A percentile compares a stretch with the other conserved stretches of the same genome.
Conservation (phyloP, 495 filamentous ascomycete genomes). For the Penicillium paxilli region DNA sequence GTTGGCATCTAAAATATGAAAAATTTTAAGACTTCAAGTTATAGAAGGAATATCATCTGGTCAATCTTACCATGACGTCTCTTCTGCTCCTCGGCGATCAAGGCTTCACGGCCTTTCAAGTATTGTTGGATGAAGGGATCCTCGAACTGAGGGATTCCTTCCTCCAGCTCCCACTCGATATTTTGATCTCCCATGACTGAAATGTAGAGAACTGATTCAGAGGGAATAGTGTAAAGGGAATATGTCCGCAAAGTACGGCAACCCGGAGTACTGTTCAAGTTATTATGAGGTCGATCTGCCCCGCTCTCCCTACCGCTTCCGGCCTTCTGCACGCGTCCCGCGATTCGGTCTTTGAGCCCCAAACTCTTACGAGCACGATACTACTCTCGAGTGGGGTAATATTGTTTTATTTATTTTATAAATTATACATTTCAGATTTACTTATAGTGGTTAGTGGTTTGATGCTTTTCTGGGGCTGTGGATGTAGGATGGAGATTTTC, state of each 20-base stretch:
- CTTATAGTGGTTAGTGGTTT: too few species aligned
- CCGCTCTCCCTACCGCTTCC: constrained; percentile 9
- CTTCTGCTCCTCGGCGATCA: constrained; percentile 78
- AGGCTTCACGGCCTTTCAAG: constrained; percentile 68
- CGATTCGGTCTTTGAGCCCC: neutral
- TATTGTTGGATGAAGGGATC: constrained; percentile 82
- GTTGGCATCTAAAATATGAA: constrained; percentile 35
- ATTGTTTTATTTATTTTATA: too few species aligned
- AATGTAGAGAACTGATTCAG: neutral
- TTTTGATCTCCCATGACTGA: constrained; percentile 27
- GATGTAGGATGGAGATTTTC: too few species aligned
- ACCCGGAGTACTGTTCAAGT: neutral
- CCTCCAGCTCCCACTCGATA: constrained; percentile 47
- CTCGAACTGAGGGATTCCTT: constrained; percentile 51
- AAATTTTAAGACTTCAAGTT: neutral
- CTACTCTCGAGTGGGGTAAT: neutral
- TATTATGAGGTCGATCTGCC: neutral
- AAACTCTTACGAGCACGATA: too few species aligned
- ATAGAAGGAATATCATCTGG: neutral
- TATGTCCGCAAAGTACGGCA: neutral
- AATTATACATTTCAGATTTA: too few species aligned
- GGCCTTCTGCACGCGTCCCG: neutral
- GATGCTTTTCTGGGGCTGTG: too few species aligned
- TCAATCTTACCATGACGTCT: constrained; percentile 69
- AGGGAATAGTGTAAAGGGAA: neutral